Evolutionary conservation across 2,329 filamentous ascomycete species (phyloP).

Genomic region (Diaporthe australafricana): DNA sequence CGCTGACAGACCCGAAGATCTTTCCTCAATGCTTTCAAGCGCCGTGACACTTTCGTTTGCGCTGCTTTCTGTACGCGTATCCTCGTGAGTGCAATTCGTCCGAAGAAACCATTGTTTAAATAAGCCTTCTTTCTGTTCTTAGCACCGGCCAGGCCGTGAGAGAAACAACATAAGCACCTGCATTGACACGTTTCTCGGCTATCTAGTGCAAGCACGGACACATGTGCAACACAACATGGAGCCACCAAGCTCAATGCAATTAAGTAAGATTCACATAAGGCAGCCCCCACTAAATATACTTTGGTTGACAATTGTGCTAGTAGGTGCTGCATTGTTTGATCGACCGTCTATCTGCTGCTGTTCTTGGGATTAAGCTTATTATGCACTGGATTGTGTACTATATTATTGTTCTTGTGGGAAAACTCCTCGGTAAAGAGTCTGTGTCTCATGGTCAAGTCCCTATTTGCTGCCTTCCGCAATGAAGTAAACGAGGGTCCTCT

Average conservation of each 20-base stretch:
- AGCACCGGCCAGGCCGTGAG: background rate
- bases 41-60: background rate
- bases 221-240: background rate
- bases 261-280: background rate
- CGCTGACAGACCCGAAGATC: too few relatives aligned
- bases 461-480: background rate
- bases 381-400: background rate
- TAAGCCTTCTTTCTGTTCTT: background rate
- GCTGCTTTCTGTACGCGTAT: background rate
- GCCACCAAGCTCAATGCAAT: background rate
- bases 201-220: background rate
- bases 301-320: background rate
- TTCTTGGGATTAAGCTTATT: background rate
- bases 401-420: too few relatives aligned
- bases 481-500: background rate
- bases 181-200: background rate
- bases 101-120: background rate
- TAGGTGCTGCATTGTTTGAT: background rate
- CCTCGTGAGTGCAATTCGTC: background rate
- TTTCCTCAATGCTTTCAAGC: background rate
- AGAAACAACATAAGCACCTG: background rate
- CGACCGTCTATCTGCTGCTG: background rate
- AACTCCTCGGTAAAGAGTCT: too few relatives aligned
- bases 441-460: background rate
- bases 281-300: slow-evolving; percentile 3